phyloP scores from a whole-genome alignment of 2,329 filamentous ascomycete species.

The Sporothrix globosa region DNA sequence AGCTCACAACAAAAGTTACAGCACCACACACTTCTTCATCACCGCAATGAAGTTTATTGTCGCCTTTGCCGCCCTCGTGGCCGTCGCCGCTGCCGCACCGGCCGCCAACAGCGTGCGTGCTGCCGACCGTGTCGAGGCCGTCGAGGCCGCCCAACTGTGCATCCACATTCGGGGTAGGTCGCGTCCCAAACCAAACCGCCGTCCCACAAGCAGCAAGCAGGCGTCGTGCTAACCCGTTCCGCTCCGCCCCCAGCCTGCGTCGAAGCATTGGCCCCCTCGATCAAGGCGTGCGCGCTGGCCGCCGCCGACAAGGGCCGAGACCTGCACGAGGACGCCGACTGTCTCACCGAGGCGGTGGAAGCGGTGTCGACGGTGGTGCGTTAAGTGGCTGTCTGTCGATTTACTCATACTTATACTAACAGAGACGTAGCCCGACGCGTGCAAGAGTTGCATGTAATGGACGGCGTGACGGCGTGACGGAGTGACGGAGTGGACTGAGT shows the following conservation, averaged over 20 bases:
- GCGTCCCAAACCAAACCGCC: not conserved
- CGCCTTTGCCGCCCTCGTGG: not conserved
- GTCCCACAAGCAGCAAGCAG: no score
- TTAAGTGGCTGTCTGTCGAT: no score
- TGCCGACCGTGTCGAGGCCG: not conserved
- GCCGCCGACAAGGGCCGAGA: constrained; percentile 4
- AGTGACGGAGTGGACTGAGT: no score
- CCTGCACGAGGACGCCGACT: constrained; percentile 9
- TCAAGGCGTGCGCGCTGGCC: constrained; percentile 7
- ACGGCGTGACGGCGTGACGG: not conserved
- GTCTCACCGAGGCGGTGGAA: not conserved
- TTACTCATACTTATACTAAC: no score
- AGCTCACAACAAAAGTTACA: not conserved
- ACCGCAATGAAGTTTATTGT: not conserved
- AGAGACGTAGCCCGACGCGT: not conserved
- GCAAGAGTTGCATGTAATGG: constrained; percentile 13
- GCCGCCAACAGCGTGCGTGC: not conserved
- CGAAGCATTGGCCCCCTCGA: not conserved
- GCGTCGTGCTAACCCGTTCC: no score
- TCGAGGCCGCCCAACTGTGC: constrained; percentile 6
- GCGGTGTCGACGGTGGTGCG: not conserved
- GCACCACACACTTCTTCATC: not conserved
- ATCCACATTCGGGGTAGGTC: constrained; percentile 3
- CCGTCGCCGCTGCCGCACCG: not conserved
- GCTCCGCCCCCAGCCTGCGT: not conserved